These are phyloP conservation scores for Curvularia sp. DNA, from an alignment of 2,329 filamentous ascomycete genomes.

Conservation along the genomic window DNA sequence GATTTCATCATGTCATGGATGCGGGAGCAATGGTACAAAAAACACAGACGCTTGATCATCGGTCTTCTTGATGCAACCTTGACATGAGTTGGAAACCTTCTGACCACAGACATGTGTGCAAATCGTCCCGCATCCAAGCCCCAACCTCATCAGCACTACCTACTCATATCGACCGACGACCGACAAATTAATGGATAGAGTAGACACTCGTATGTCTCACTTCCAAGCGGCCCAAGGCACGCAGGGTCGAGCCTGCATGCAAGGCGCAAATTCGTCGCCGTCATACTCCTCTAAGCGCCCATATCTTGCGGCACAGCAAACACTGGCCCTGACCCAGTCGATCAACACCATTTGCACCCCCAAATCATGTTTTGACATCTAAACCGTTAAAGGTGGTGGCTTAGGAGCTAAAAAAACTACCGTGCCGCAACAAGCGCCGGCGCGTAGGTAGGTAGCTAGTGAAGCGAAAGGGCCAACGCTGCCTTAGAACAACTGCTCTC, in stretches of 20 bases:
- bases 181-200: neutral
- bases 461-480: slow-evolving; percentile 15
- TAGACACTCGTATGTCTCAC: slow-evolving; percentile 11
- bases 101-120: neutral
- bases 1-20: neutral
- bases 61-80: slow-evolving; percentile 8
- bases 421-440: slow-evolving; percentile 18
- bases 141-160: slow-evolving; percentile 3
- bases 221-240: slow-evolving; percentile 6
- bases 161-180: neutral
- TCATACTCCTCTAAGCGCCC: slow-evolving; percentile 21
- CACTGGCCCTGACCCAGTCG: slow-evolving; percentile 1
- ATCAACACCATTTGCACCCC: slow-evolving; percentile 5
- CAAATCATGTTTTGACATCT: slow-evolving; percentile 3
- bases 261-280: slow-evolving; percentile 12
- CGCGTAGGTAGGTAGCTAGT: slow-evolving; percentile 11
- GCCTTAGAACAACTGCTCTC: slow-evolving; percentile 16
- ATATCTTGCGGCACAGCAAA: slow-evolving; percentile 11
- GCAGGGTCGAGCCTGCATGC: slow-evolving; percentile 7
- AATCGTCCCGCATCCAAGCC: slow-evolving; percentile 2
- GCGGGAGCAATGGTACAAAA: neutral
- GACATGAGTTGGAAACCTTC: neutral
- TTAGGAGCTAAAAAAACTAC: slow-evolving; percentile 5
- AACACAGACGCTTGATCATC: slow-evolving; percentile 4
- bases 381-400: slow-evolving; percentile 8